Percentiles rank a stretch among this genome's conserved stretches.
Evolutionary conservation across 768 basidiomycete species (phyloP).

Genomic region (Leccinum longicurvipes): DNA sequence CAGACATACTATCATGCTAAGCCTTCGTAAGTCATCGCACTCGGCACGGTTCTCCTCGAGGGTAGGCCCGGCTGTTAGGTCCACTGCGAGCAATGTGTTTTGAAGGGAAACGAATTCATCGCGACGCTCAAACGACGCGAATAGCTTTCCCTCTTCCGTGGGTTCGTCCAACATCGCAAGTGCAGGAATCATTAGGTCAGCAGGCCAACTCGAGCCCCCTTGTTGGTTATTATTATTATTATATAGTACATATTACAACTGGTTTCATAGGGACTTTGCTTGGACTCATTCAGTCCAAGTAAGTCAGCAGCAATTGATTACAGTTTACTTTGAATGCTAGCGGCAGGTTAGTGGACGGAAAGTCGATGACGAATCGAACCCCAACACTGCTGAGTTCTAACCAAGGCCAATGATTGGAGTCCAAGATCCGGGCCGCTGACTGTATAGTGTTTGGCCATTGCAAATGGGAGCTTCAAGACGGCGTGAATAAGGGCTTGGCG

Average conservation of each 20-base stretch:
- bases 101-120: conserved; percentile 59
- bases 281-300: no score
- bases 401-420: background rate
- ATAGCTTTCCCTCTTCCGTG: conserved; percentile 40
- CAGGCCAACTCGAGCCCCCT: no score
- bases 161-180: conserved; percentile 37
- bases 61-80: conserved; percentile 43
- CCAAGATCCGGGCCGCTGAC: background rate
- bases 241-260: no score
- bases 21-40: conserved; percentile 37
- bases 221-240: background rate
- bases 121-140: conserved; percentile 58
- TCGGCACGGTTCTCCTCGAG: conserved; percentile 45
- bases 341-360: background rate
- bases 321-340: background rate
- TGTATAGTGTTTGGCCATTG: background rate
- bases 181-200: conserved; percentile 21
- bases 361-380: background rate
- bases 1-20: conserved; percentile 49
- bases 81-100: conserved; percentile 44
- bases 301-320: background rate
- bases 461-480: background rate
- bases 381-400: background rate
- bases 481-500: background rate
- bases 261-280: no score